phyloP scores from a whole-genome alignment of 306 rosid genomes.

The Vigna mungo region DNA sequence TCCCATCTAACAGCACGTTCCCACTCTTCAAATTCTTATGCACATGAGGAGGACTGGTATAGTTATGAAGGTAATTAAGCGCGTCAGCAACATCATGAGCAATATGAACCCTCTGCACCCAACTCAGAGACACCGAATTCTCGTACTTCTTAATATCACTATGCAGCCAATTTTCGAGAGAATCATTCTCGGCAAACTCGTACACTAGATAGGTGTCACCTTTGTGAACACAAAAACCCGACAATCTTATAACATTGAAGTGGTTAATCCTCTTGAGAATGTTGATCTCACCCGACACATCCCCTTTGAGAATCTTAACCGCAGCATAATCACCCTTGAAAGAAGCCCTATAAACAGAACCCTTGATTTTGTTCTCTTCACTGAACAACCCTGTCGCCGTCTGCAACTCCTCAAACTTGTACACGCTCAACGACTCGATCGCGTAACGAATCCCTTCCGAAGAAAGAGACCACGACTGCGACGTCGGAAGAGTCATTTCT shows the following conservation, averaged over 20 bases:
- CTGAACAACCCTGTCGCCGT: conserved; percentile 58
- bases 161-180: conserved; percentile 64
- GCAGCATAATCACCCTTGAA: conserved; percentile 82
- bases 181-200: conserved; percentile 69
- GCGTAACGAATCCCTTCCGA: conserved; percentile 60
- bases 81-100: conserved; percentile 74
- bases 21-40: conserved; percentile 74
- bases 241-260: conserved; percentile 73
- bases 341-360: conserved; percentile 66
- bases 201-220: conserved; percentile 77
- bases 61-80: conserved; percentile 76
- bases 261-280: conserved; percentile 71
- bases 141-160: background rate
- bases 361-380: conserved; percentile 59
- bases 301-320: conserved; percentile 70
- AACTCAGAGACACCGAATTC: conserved; percentile 40
- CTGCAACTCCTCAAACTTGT: conserved; percentile 57
- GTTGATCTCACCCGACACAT: conserved; percentile 69
- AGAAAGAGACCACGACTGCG: conserved; percentile 51
- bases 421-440: conserved; percentile 63
- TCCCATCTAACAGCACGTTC: conserved; percentile 67
- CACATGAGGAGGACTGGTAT: conserved; percentile 60
- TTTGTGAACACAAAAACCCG: conserved; percentile 70
- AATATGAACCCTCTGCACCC: conserved; percentile 82
- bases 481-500: conserved; percentile 6